Conservation (phyloP, 768 basidiomycete species). For the Tricholoma matsutake region DNA sequence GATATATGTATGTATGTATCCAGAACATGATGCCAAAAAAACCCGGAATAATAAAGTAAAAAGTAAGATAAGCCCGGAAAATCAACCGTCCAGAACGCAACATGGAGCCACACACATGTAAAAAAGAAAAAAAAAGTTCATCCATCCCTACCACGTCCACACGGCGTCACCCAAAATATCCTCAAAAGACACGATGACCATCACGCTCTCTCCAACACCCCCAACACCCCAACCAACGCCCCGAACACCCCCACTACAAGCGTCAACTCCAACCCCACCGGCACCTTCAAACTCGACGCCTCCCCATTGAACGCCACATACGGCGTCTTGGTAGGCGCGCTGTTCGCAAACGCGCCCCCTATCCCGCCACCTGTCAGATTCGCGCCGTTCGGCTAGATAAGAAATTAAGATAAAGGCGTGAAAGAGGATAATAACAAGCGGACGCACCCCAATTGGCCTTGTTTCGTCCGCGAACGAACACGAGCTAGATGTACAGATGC, state of each 20-base stretch:
- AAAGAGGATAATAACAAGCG: conserved; percentile 9
- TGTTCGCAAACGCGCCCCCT: conserved; percentile 31
- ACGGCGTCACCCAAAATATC: too few relatives aligned
- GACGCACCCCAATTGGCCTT: conserved; percentile 63
- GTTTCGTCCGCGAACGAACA: conserved; percentile 67
- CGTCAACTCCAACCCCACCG: conserved; percentile 30
- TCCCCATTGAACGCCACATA: conserved; percentile 51
- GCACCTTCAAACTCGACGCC: conserved; percentile 17
- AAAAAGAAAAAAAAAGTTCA: too few relatives aligned
- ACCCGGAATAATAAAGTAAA: too few relatives aligned
- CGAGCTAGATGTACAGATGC: conserved; percentile 52
- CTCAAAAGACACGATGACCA: too few relatives aligned
- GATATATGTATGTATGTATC: too few relatives aligned
- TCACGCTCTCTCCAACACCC: conserved; percentile 8
- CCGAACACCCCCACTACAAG: conserved; percentile 35
- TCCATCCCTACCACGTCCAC: too few relatives aligned
- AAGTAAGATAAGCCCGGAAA: too few relatives aligned
- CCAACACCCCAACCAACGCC: conserved; percentile 32
- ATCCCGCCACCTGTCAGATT: conserved; percentile 64
- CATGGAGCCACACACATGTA: too few relatives aligned
- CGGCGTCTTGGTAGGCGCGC: conserved; percentile 26
- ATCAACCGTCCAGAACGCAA: too few relatives aligned
- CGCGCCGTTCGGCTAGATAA: conserved; percentile 56
- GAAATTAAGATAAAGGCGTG: conserved; percentile 3
- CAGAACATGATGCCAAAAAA: too few relatives aligned